Conservation (phyloP, 2,329 filamentous ascomycete genomes). For the Exophiala xenobiotica region DNA sequence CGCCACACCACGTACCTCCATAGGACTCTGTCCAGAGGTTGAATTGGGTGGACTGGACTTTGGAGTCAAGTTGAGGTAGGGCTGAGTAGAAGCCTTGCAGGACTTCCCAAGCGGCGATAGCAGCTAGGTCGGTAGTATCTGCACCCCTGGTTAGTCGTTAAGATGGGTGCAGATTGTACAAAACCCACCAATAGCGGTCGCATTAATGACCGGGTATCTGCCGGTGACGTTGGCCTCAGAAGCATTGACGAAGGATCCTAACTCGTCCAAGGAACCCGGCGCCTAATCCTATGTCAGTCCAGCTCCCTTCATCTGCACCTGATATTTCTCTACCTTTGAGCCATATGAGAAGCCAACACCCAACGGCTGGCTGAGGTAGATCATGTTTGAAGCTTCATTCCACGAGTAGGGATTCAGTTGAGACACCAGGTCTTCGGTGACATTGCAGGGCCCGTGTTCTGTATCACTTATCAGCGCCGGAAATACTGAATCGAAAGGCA, state of each 20-base stretch:
- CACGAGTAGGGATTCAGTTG: conserved; percentile 59
- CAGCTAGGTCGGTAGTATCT: conserved; percentile 58
- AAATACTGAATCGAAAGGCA: neutral
- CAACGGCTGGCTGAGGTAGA: conserved; percentile 63
- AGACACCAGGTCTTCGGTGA: conserved; percentile 46
- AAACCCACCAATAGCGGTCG: conserved; percentile 43
- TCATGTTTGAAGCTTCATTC: conserved; percentile 59
- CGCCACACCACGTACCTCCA: conserved; percentile 16
- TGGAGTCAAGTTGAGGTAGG: conserved; percentile 49
- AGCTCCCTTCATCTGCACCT: conserved; percentile 11
- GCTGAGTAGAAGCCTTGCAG: conserved; percentile 55
- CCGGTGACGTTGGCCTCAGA: conserved; percentile 45
- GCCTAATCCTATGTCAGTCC: conserved; percentile 24
- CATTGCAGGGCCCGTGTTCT: conserved; percentile 45
- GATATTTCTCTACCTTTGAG: conserved; percentile 31
- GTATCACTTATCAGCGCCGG: conserved; percentile 20
- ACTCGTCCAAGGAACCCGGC: conserved; percentile 43
- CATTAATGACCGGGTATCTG: conserved; percentile 52
- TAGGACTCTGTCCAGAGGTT: conserved; percentile 58
- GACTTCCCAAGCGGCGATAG: conserved; percentile 55
- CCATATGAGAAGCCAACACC: conserved; percentile 57
- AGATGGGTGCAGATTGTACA: neutral
- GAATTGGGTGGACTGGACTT: conserved; percentile 54
- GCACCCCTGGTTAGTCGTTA: neutral
- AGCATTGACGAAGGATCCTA: conserved; percentile 48